These are phyloP conservation scores for Chlamydomonas sphaeroides DNA, from an alignment of 139 green algal genomes.

Conservation along the genomic window DNA sequence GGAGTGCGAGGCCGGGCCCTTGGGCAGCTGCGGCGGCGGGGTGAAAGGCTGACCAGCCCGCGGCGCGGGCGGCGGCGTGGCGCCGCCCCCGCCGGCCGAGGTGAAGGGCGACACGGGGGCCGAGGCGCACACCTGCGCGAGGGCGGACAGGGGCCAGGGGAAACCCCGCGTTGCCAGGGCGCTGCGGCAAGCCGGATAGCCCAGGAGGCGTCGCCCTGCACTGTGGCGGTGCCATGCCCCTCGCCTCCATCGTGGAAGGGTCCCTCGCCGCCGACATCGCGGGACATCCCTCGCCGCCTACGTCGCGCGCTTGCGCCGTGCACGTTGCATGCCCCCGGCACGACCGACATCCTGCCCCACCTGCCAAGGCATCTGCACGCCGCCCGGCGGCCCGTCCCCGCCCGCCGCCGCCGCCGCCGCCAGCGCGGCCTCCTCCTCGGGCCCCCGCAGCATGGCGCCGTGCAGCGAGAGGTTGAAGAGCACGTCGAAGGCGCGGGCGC, in stretches of 20 bases:
- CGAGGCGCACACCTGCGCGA: slow-evolving; percentile 6
- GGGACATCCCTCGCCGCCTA: no score
- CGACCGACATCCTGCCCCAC: slow-evolving; percentile 11
- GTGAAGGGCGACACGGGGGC: slow-evolving; percentile 25
- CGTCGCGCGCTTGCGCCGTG: no score
- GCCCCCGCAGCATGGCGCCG: slow-evolving; percentile 48
- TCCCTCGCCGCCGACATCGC: no score
- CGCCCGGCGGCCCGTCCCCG: not conserved
- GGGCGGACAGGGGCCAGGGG: no score
- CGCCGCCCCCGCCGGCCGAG: not conserved
- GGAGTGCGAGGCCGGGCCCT: slow-evolving; percentile 21
- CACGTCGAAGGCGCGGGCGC: slow-evolving; percentile 75
- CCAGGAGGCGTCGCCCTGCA: no score
- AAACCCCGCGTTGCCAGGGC: no score
- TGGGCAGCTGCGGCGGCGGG: not conserved
- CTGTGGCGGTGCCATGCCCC: no score
- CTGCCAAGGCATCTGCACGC: slow-evolving; percentile 19
- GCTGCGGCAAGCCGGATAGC: no score
- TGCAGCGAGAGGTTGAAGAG: slow-evolving; percentile 79
- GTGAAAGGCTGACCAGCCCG: not conserved
- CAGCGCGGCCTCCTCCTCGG: slow-evolving; percentile 27
- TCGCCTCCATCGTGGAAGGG: no score
- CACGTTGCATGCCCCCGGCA: no score
- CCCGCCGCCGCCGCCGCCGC: not conserved
- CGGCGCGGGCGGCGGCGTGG: not conserved